A percentile compares a stretch with the other conserved stretches of the same genome.
These are phyloP conservation scores for Vigna unguiculata DNA, from an alignment of 306 rosid species.

Conservation along the genomic window DNA sequence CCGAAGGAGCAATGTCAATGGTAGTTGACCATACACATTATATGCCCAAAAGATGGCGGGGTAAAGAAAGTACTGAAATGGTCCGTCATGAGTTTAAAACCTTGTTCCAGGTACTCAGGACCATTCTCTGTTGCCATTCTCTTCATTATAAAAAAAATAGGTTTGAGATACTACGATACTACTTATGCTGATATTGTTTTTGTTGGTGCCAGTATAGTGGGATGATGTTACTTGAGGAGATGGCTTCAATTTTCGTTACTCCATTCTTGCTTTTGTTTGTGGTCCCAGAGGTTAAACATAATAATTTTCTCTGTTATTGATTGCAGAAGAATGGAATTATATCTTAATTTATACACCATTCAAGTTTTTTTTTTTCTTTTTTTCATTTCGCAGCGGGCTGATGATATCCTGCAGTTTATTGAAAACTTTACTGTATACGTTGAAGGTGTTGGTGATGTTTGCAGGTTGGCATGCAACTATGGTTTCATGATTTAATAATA, in stretches of 20 bases:
- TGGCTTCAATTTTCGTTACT: slow-evolving; percentile 94
- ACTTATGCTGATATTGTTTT: slow-evolving; percentile 23
- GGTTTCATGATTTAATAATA: slow-evolving; percentile 13
- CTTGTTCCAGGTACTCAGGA: slow-evolving; percentile 76
- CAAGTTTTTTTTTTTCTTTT: too few species aligned
- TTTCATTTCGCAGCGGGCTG: slow-evolving; percentile 76
- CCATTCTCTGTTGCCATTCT: background rate
- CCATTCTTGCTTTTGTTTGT: slow-evolving; percentile 86
- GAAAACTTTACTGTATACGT: slow-evolving; percentile 77
- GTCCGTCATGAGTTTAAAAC: slow-evolving; percentile 78
- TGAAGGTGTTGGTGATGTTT: slow-evolving; percentile 98
- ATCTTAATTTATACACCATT: slow-evolving; percentile 13
- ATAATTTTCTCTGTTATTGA: background rate
- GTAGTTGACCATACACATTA: slow-evolving; percentile 93
- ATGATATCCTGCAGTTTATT: slow-evolving; percentile 89
- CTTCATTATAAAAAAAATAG: background rate
- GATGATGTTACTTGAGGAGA: slow-evolving; percentile 98
- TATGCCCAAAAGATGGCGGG: slow-evolving; percentile 99
- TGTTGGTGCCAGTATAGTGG: slow-evolving; percentile 78
- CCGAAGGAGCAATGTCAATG: slow-evolving; percentile 83
- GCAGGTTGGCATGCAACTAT: slow-evolving; percentile 67
- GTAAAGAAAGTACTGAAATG: slow-evolving; percentile 75
- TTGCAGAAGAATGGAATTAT: background rate
- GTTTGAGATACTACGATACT: slow-evolving; percentile 27
- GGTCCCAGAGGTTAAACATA: slow-evolving; percentile 74